Base-by-base conservation (phyloP, 2,329 filamentous ascomycete genomes). In the Akanthomyces uredinophilus region DNA sequence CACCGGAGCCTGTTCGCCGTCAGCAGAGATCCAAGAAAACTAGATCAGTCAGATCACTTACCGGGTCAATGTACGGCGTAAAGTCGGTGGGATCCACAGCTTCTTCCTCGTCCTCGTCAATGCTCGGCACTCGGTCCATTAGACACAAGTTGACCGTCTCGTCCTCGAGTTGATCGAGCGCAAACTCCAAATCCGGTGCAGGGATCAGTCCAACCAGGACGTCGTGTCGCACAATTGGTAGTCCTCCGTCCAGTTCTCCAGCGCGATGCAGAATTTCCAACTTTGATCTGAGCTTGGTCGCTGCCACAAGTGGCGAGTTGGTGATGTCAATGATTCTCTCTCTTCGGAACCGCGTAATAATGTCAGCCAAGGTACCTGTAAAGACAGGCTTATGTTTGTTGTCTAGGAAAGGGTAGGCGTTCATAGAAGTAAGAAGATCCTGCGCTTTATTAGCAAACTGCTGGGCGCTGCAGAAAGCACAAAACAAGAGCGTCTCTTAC, bases 331-430 rank as follows among this genome's bases (percentile, higher is more conserved):
- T 97, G 61, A 93, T 80, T 59, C 92, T 85, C 70, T 92, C 87
- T 56, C 83, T 84, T 16, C 91, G 87, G 4, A 90, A 79, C 5
- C 88, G 87, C 2, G 90, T 87, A 0, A 94, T 88, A 61, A 99
- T 95, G 65, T 96, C 94, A 16, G 87, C 90, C 0, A 99, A 82
- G 60, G 96, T 90, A 0, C 90, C 88, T 0, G 93, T 96, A 73
- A 97, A 96, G 20, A 96, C 82, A 1, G 94, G 93, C 67, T 96
- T 92, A 65, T 93, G 86, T 74, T 97, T 98, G 77, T 96, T 96
- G 75, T 96, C 92, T n/a, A 99, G 83, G 78, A 96, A 97, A 0
- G 95, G 95, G 67, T 98, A 99, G 3, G 91, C 90, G 74, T 99
- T 98, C 89, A 99, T 94, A 72, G 95, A 92, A 0, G 93, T 98